A percentile compares a stretch with the other conserved stretches of the same genome.
These are phyloP conservation scores for Phanerochaete sordida DNA, from an alignment of 768 basidiomycete genomes.

Conservation along the genomic window DNA sequence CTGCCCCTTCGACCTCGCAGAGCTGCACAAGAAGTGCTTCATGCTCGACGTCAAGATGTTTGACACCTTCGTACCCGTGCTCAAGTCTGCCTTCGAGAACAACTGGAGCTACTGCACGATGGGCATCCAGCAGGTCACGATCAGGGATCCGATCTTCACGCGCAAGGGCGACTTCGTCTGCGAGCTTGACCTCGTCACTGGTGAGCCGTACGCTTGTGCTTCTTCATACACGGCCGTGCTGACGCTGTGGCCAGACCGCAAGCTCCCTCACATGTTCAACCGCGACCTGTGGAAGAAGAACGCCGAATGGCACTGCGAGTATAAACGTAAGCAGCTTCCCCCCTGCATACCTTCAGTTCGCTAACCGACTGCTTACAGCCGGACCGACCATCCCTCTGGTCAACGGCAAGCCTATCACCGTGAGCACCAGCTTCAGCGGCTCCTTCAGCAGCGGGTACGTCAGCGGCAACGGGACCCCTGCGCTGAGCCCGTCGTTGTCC, in stretches of 20 bases:
- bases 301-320: too few relatives aligned
- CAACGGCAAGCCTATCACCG: too few relatives aligned
- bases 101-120: neutral
- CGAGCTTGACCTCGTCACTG: neutral
- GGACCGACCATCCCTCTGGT: too few relatives aligned
- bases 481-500: neutral
- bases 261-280: neutral
- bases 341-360: too few relatives aligned
- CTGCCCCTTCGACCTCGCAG: neutral
- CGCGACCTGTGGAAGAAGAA: neutral
- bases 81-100: neutral
- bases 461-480: neutral
- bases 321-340: too few relatives aligned
- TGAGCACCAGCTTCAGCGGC: too few relatives aligned
- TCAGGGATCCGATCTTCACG: constrained; percentile 3
- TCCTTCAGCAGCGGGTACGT: neutral
- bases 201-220: neutral
- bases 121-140: constrained; percentile 1
- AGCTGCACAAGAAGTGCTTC: neutral
- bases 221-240: neutral
- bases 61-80: neutral
- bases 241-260: neutral
- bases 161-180: neutral
- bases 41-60: neutral
- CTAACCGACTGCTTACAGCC: too few relatives aligned